Percentiles rank a stretch among this genome's conserved stretches.
These are phyloP conservation scores for Curvularia hawaiiensis DNA, from an alignment of 2,329 filamentous ascomycete species.

Conservation along the genomic window DNA sequence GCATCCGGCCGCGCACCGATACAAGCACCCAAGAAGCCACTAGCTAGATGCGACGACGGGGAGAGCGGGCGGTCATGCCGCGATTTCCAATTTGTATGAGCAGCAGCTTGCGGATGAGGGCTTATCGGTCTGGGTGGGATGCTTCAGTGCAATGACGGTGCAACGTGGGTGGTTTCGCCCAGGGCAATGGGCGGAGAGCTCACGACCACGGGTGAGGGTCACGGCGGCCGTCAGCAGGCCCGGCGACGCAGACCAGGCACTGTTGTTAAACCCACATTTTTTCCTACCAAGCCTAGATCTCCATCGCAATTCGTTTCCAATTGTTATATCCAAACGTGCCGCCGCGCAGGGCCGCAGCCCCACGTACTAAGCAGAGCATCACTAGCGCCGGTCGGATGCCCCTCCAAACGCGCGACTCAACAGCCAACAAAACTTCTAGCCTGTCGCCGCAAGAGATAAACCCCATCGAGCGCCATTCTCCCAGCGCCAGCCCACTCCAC, in stretches of 20 bases:
- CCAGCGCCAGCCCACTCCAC: slow-evolving; percentile 1
- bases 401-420: slow-evolving; percentile 32
- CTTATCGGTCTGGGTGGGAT: slow-evolving; percentile 39
- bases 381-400: slow-evolving; percentile 27
- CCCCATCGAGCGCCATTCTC: slow-evolving; percentile 24
- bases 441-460: slow-evolving; percentile 28
- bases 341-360: slow-evolving; percentile 28
- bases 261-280: slow-evolving; percentile 12
- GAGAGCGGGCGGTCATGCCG: slow-evolving; percentile 18
- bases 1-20: slow-evolving; percentile 34
- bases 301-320: slow-evolving; percentile 22
- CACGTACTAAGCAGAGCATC: slow-evolving; percentile 26
- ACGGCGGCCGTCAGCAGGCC: slow-evolving; percentile 19
- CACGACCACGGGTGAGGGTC: slow-evolving; percentile 10
- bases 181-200: slow-evolving; percentile 26
- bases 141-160: slow-evolving; percentile 26
- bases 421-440: slow-evolving; percentile 30
- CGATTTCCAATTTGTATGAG: slow-evolving; percentile 34
- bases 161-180: slow-evolving; percentile 32
- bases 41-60: slow-evolving; percentile 20
- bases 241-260: slow-evolving; percentile 12
- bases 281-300: slow-evolving; percentile 8
- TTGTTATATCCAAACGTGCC: slow-evolving; percentile 22
- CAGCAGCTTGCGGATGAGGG: slow-evolving; percentile 24
- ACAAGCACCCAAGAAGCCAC: slow-evolving; percentile 10